Evolutionary conservation across 495 filamentous ascomycete species (phyloP).

Genomic region (Penicillium maclennaniae): DNA sequence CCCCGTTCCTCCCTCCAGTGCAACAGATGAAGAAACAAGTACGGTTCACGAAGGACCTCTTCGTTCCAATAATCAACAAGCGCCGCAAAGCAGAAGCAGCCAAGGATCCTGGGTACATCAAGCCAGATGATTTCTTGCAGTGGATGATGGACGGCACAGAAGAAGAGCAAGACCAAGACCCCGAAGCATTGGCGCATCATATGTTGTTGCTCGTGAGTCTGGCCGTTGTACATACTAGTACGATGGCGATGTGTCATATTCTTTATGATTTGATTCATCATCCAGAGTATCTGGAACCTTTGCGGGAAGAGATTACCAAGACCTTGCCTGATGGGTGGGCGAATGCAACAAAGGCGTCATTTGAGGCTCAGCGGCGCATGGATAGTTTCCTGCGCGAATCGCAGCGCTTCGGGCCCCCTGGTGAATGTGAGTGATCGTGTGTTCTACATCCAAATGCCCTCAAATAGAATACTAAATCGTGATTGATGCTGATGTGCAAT

Average conservation of each 20-base stretch:
- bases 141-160: slow-evolving; percentile 38
- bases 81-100: slow-evolving; percentile 18
- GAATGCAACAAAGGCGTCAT: slow-evolving; percentile 16
- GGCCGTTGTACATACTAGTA: slow-evolving; percentile 32
- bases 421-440: slow-evolving; percentile 24
- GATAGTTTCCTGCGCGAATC: slow-evolving; percentile 41
- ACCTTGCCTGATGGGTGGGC: slow-evolving; percentile 25
- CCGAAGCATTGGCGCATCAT: slow-evolving; percentile 26
- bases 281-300: slow-evolving; percentile 28
- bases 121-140: slow-evolving; percentile 38
- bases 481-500: background rate
- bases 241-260: slow-evolving; percentile 30
- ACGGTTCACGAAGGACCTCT: slow-evolving; percentile 23
- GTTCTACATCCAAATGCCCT: background rate
- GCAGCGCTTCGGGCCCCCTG: slow-evolving; percentile 31
- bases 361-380: slow-evolving; percentile 18
- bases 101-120: slow-evolving; percentile 17
- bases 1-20: slow-evolving; percentile 28
- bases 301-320: slow-evolving; percentile 28
- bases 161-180: slow-evolving; percentile 18
- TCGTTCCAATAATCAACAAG: slow-evolving; percentile 28
- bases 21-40: slow-evolving; percentile 22
- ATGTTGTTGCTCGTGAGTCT: slow-evolving; percentile 28
- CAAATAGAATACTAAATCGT: too few species aligned
- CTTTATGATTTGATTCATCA: slow-evolving; percentile 30